Percentiles rank a stretch among this genome's conserved stretches.
These are phyloP conservation scores for Phaeophleospora eucalypticola DNA, from an alignment of 2,329 filamentous ascomycete species.

Conservation along the genomic window DNA sequence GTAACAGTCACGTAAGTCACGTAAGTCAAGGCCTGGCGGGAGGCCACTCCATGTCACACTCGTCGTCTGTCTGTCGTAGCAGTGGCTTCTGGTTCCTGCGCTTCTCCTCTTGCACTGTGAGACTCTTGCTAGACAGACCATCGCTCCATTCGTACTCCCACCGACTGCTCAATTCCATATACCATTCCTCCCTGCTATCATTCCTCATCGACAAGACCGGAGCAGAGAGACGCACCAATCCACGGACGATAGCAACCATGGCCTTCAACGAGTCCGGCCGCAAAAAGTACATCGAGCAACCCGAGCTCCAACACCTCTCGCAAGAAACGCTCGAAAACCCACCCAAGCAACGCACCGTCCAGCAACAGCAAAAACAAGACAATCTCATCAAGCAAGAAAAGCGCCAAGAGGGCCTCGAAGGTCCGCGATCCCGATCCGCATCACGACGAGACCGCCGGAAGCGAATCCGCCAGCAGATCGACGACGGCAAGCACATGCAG, in stretches of 20 bases:
- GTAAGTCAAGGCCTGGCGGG: no score
- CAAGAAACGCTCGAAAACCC: slow-evolving; percentile 24
- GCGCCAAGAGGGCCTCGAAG: slow-evolving; percentile 34
- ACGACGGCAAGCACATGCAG: slow-evolving; percentile 51
- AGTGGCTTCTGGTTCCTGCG: no score
- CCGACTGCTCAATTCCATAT: no score
- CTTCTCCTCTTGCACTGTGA: no score
- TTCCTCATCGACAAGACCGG: no score
- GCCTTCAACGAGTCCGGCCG: slow-evolving; percentile 20
- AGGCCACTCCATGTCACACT: no score
- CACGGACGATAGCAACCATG: slow-evolving; percentile 2
- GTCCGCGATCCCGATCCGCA: slow-evolving; percentile 44
- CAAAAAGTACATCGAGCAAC: slow-evolving; percentile 24
- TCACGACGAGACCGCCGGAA: slow-evolving; percentile 47
- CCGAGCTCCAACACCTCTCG: slow-evolving; percentile 23
- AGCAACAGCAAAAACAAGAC: slow-evolving; percentile 45
- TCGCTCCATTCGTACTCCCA: no score
- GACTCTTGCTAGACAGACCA: no score
- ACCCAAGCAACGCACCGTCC: slow-evolving; percentile 37
- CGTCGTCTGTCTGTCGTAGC: no score
- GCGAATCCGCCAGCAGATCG: slow-evolving; percentile 42
- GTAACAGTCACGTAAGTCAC: no score
- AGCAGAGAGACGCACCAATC: no score
- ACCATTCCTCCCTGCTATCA: no score
- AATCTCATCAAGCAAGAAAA: slow-evolving; percentile 34